Conservation (phyloP, 257 asterid genomes). For the Agastache rugosa region DNA sequence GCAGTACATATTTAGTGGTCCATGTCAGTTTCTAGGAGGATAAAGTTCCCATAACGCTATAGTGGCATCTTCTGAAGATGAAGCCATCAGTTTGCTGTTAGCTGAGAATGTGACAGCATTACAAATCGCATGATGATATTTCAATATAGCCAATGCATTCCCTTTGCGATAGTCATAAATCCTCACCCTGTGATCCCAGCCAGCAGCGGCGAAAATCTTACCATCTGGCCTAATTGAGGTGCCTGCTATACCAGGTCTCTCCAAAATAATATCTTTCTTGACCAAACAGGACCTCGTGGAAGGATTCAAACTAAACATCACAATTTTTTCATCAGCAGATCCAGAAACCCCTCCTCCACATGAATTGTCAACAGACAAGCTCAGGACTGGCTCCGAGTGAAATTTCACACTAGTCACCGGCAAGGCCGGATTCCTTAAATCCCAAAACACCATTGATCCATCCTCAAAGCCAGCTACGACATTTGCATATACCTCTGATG, state of each 20-base stretch:
- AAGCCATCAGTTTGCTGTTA: constrained; percentile 67
- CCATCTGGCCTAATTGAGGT: constrained; percentile 74
- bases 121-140: constrained; percentile 76
- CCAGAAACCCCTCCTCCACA: constrained; percentile 85
- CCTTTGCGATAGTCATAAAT: constrained; percentile 82
- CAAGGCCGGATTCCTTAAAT: constrained; percentile 68
- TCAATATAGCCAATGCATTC: constrained; percentile 84
- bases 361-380: constrained; percentile 61
- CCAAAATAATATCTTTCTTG: constrained; percentile 75
- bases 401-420: constrained; percentile 78
- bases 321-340: constrained; percentile 82
- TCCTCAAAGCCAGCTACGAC: constrained; percentile 82
- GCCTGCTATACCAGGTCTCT: constrained; percentile 77
- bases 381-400: constrained; percentile 84
- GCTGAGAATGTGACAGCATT: constrained; percentile 78
- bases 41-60: constrained; percentile 92
- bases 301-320: constrained; percentile 70
- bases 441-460: constrained; percentile 97
- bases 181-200: constrained; percentile 97
- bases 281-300: constrained; percentile 63
- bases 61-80: constrained; percentile 85
- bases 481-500: constrained; percentile 57
- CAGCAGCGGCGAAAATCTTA: constrained; percentile 78
- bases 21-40: constrained; percentile 57
- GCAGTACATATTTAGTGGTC: not conserved